phyloP scores from a whole-genome alignment of 2,329 filamentous ascomycete species.

The Colletotrichum sansevieriae region DNA sequence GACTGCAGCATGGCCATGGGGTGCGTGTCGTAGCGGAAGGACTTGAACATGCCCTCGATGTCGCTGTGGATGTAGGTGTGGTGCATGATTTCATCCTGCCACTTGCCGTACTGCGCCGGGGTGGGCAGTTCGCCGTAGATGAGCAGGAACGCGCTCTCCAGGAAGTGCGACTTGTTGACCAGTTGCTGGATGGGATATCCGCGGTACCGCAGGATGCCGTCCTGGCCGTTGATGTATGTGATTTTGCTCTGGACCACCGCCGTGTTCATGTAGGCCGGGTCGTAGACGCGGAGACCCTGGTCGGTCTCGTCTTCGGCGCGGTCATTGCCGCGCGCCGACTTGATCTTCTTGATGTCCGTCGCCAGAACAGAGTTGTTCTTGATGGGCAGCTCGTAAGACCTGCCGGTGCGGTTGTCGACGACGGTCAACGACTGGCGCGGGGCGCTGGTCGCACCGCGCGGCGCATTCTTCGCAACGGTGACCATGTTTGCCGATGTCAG shows the following conservation, averaged over 20 bases:
- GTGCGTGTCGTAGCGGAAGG: slow-evolving; percentile 64
- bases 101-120: slow-evolving; percentile 53
- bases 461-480: slow-evolving; percentile 34
- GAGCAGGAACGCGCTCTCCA: slow-evolving; percentile 64
- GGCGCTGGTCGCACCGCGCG: slow-evolving; percentile 35
- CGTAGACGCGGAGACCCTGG: slow-evolving; percentile 63
- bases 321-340: slow-evolving; percentile 51
- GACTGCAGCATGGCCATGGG: slow-evolving; percentile 66
- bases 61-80: slow-evolving; percentile 64
- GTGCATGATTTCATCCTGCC: slow-evolving; percentile 64
- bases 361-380: slow-evolving; percentile 62
- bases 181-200: slow-evolving; percentile 66
- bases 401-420: slow-evolving; percentile 63
- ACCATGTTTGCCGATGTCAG: slow-evolving; percentile 19
- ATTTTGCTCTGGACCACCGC: slow-evolving; percentile 63
- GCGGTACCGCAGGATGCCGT: slow-evolving; percentile 65
- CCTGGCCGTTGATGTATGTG: slow-evolving; percentile 66
- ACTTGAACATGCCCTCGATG: slow-evolving; percentile 64
- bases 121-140: slow-evolving; percentile 65
- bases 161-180: slow-evolving; percentile 62
- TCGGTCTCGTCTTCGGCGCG: slow-evolving; percentile 60
- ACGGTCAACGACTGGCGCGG: slow-evolving; percentile 55
- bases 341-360: slow-evolving; percentile 66
- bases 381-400: slow-evolving; percentile 63
- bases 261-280: slow-evolving; percentile 67